These are phyloP conservation scores for Debaryomycetaceae sp. DNA, from an alignment of 1,139 yeast species.

Conservation along the genomic window DNA sequence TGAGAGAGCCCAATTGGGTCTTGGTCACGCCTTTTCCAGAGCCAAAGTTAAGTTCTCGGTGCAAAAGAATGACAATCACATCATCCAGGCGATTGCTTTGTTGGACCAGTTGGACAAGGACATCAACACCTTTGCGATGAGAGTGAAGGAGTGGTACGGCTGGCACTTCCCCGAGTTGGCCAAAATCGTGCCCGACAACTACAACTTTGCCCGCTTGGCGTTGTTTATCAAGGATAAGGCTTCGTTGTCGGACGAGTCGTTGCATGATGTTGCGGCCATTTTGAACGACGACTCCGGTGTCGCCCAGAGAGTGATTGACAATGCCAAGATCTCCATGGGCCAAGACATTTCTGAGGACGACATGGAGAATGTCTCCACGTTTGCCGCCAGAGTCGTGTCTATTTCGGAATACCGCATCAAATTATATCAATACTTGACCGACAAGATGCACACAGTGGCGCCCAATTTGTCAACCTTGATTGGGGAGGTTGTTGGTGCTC, in stretches of 20 bases:
- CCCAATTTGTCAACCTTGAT: slow-evolving; percentile 94
- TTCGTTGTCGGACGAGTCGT: slow-evolving; percentile 73
- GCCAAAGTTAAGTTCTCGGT: slow-evolving; percentile 98
- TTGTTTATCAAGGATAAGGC: slow-evolving; percentile 84
- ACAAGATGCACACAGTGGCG: slow-evolving; percentile 97
- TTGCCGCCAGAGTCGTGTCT: slow-evolving; percentile 93
- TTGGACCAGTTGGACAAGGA: slow-evolving; percentile 97
- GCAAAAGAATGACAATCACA: slow-evolving; percentile 97
- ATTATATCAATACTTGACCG: slow-evolving; percentile 78
- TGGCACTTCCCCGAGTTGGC: slow-evolving; percentile 99
- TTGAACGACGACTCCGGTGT: slow-evolving; percentile 91
- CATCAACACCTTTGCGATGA: slow-evolving; percentile 95
- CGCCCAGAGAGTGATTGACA: slow-evolving; percentile 84
- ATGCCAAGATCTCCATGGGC: slow-evolving; percentile 97
- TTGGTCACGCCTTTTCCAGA: slow-evolving; percentile 98
- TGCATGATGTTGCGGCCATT: slow-evolving; percentile 84
- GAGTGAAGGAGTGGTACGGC: slow-evolving; percentile 99
- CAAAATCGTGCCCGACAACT: slow-evolving; percentile 91
- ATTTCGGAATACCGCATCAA: slow-evolving; percentile 94
- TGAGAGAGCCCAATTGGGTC: slow-evolving; percentile 97
- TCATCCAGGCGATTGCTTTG: slow-evolving; percentile 96
- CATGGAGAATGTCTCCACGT: slow-evolving; percentile 76
- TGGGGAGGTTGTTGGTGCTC: slow-evolving; percentile 98
- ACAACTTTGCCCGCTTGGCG: slow-evolving; percentile 79
- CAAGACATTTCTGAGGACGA: slow-evolving; percentile 91